Evolutionary conservation across 2,329 filamentous ascomycete species (phyloP).

Genomic region (Nakataea oryzae): DNA sequence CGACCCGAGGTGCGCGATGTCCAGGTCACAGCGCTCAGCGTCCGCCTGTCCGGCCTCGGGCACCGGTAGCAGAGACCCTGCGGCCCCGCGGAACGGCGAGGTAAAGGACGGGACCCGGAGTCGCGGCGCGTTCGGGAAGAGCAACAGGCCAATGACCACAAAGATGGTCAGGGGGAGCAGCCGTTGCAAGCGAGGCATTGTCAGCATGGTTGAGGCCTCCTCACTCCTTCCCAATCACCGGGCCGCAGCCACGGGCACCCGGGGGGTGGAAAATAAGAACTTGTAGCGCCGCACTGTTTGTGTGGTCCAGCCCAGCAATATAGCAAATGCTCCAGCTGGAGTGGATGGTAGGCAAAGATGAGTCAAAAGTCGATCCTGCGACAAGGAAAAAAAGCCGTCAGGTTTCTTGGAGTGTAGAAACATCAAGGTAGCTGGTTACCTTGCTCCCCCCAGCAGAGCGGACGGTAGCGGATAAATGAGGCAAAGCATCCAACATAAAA

Average conservation of each 20-base stretch:
- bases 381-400: not conserved
- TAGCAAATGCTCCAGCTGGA: not conserved
- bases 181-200: not conserved
- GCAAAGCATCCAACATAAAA: too few relatives aligned
- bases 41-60: not conserved
- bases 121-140: not conserved
- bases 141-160: not conserved
- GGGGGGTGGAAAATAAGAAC: not conserved
- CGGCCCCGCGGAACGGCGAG: not conserved
- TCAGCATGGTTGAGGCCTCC: not conserved
- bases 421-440: not conserved
- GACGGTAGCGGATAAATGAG: not conserved
- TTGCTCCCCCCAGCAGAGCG: not conserved
- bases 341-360: not conserved
- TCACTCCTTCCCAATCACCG: not conserved
- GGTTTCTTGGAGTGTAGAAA: not conserved
- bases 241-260: too few relatives aligned
- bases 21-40: conserved; percentile 4
- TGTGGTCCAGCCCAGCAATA: not conserved
- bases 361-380: not conserved
- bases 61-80: not conserved
- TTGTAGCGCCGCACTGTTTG: not conserved
- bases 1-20: conserved; percentile 12
- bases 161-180: not conserved
- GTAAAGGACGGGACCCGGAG: not conserved